Evolutionary conservation across 2,329 filamentous ascomycete genomes (phyloP).

Genomic region (Rhinocladiella mackenziei): DNA sequence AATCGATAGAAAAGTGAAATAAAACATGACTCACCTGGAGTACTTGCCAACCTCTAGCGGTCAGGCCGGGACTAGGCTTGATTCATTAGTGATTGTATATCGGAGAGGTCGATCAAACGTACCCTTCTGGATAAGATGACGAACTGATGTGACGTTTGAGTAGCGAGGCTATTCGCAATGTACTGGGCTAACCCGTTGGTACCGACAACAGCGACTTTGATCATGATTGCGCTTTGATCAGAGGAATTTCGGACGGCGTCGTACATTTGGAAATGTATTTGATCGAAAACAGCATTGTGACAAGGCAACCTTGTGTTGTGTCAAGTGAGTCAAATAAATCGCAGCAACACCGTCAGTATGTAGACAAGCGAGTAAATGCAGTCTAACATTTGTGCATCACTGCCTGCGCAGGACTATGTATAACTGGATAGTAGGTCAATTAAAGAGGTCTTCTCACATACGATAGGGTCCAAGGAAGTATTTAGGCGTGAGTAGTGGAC

Average conservation of each 20-base stretch:
- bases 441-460: constrained; percentile 4
- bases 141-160: constrained; percentile 62
- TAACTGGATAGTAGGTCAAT: constrained; percentile 9
- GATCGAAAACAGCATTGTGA: constrained; percentile 9
- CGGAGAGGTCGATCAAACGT: neutral
- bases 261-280: constrained; percentile 17
- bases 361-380: constrained; percentile 10
- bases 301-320: constrained; percentile 2
- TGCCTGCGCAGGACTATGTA: constrained; percentile 14
- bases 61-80: constrained; percentile 38
- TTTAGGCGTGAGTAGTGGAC: constrained; percentile 14
- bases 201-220: constrained; percentile 61
- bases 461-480: constrained; percentile 14
- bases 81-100: constrained; percentile 10
- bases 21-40: constrained; percentile 39
- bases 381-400: constrained; percentile 5
- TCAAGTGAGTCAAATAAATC: constrained; percentile 16
- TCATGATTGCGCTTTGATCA: constrained; percentile 37
- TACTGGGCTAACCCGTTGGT: constrained; percentile 57
- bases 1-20: neutral
- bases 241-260: constrained; percentile 3
- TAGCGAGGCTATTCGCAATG: constrained; percentile 57
- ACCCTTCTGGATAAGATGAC: constrained; percentile 62
- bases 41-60: constrained; percentile 56
- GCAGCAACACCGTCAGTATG: constrained; percentile 9